Evolutionary conservation across 169 alveolate species (phyloP).

Genomic region (Cryptosporidium bovis): DNA sequence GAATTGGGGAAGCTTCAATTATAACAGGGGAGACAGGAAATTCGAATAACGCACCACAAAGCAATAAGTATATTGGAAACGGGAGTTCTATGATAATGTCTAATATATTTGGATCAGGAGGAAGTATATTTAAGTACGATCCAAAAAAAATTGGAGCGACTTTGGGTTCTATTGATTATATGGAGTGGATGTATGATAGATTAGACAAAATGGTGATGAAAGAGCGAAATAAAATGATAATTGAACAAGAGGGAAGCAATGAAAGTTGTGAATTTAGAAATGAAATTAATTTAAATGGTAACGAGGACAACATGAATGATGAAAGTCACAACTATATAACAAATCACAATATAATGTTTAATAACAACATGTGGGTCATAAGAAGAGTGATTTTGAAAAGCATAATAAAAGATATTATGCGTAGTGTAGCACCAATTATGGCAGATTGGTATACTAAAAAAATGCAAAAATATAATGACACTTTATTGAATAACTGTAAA

Average conservation of each 20-base stretch:
- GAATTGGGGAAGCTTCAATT: too few species aligned
- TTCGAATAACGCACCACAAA: slow-evolving; percentile 7
- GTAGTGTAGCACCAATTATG: slow-evolving; percentile 26
- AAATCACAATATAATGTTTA: slow-evolving; percentile 55
- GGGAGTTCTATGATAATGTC: background rate
- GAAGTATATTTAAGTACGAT: slow-evolving; percentile 3
- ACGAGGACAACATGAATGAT: background rate
- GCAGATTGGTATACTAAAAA: slow-evolving; percentile 64
- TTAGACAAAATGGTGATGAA: slow-evolving; percentile 6
- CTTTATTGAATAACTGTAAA: background rate
- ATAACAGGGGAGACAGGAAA: too few species aligned
- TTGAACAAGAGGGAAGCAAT: too few species aligned
- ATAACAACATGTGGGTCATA: slow-evolving; percentile 54
- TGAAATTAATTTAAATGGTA: too few species aligned
- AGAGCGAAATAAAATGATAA: background rate
- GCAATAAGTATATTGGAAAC: background rate
- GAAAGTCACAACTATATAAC: background rate
- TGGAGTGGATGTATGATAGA: slow-evolving; percentile 63
- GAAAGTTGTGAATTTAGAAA: too few species aligned
- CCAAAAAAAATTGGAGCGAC: slow-evolving; percentile 43
- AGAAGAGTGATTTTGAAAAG: slow-evolving; percentile 23
- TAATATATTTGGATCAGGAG: background rate
- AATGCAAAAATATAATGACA: slow-evolving; percentile 37
- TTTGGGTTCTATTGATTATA: slow-evolving; percentile 53
- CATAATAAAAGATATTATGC: slow-evolving; percentile 38